Evolutionary conservation across 345 rosid species (phyloP), one percentile per base, ranked within the genome.

Genomic region (Arabidopsis arenosa): DNA sequence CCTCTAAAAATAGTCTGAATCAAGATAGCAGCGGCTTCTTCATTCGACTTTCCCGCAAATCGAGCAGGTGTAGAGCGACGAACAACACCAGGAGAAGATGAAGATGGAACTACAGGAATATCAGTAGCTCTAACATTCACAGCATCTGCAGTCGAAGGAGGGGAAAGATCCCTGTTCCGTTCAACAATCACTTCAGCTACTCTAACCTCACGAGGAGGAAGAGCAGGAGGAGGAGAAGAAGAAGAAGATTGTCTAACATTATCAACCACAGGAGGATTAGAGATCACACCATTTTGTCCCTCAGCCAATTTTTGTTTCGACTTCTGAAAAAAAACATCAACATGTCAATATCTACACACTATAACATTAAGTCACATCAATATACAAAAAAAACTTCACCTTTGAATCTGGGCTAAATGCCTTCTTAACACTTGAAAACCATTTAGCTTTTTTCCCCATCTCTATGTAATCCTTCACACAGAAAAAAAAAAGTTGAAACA

Each of bases 401-500:
- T 85, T 73, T 77, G 97, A 84, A 12, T 89, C 86, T 10, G 97
- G 92, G 74, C 93, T 89, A 73, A 92, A 87, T 44, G 92, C 93
- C 72, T 88, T 95, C 90, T 84, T 95, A 61, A 95, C 88, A 51
- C 82, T 85, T 33, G 97, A 85, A 81, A 95, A 85, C 99, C 99
- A 95, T 73, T 90, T 95, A 18, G 92, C 96, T 78, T 92, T 92
- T 75, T 77, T 87, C 57, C 99, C 97, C 99, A 95, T 95, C 82
- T 83, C 79, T 56, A 30, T 63, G 35, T 37, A 47, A 80, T 45
- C 75, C 59, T 72, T 78, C 23, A 51, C 48, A 71, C 1, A 71
- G 15, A 51, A n/a, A 5, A 53, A 44, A 49, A 8, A 12, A 72
- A 23, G 26, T n/a, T n/a, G n/a, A n/a, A n/a, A n/a, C n/a, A n/a